A percentile compares a stretch with the other conserved stretches of the same genome.
Conservation (phyloP, 306 rosid species). For the Lathyrus sativus region DNA sequence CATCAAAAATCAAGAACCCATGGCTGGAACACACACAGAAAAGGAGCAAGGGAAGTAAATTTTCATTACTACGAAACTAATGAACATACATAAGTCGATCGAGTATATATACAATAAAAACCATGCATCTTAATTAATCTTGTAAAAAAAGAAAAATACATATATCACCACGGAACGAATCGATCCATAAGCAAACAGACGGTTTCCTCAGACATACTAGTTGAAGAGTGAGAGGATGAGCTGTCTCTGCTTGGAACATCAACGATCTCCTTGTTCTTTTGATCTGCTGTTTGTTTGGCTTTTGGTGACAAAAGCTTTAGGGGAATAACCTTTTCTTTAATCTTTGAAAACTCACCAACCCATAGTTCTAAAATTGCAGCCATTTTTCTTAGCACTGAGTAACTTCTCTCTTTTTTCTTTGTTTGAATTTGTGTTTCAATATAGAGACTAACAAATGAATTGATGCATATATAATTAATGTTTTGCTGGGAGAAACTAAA, state of each 20-base stretch:
- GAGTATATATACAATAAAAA: not conserved
- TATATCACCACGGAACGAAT: conserved; percentile 68
- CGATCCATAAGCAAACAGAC: conserved; percentile 85
- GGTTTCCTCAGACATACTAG: conserved; percentile 71
- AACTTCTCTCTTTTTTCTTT: not conserved
- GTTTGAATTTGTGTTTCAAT: not conserved
- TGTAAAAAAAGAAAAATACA: not conserved
- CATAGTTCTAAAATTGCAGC: conserved; percentile 67
- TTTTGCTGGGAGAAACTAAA: conserved; percentile 8
- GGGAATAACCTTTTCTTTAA: conserved; percentile 52
- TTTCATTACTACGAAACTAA: no score
- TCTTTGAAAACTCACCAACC: conserved; percentile 69
- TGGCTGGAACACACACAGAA: no score
- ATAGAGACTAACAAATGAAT: not conserved
- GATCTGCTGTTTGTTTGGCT: conserved; percentile 38
- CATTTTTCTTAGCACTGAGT: conserved; percentile 44
- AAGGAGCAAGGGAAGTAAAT: no score
- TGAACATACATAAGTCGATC: no score
- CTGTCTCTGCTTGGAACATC: conserved; percentile 26
- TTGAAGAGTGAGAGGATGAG: not conserved
- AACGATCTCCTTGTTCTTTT: conserved; percentile 22
- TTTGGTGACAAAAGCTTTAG: conserved; percentile 35
- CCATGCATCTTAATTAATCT: not conserved
- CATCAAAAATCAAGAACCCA: no score
- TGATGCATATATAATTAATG: not conserved